Base-by-base conservation (phyloP, 2,329 filamentous ascomycete genomes). In the Aspergillus sergii region DNA sequence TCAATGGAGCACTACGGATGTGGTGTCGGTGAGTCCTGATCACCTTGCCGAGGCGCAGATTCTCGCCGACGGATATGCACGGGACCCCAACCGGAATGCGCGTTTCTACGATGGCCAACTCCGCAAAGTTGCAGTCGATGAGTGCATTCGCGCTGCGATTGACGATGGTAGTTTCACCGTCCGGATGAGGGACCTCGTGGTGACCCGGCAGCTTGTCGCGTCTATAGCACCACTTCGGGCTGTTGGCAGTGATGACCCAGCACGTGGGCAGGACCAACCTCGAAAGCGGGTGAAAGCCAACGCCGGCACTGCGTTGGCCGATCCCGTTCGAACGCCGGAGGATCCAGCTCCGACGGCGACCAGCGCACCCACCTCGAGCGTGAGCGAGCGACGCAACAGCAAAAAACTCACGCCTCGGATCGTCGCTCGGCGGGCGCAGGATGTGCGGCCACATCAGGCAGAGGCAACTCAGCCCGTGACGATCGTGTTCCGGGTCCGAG, bases 351-450 rank as follows among this genome's bases (percentile, higher is more conserved):
- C 39, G 39, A 41, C 55, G 32, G 55, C n/a, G 34, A 57, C 36
- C 21, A 57, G 21, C 30, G 55, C 36, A 28, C 26, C 36, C 55
- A 57, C 21, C 34, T 26, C 19, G 55, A n/a, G 55, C 45, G 34
- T 41, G 55, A 57, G 55, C 11, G 55, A 57, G 28, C 55, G 36
- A 41, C 21, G 36, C 36, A 28, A 41, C 36, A 26, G 55, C 39
- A 57, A 57, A 41, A 57, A 5, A 12, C 55, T 57, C 36, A 58
- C 39, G 41, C 56, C 36, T 58, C 14, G 23, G 39, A 58, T 45
- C 21, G 39, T 58, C 16, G 56, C 41, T 45, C 56, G 56, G 26
- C 56, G 19, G 39, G 36, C 56, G 23, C 39, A 30, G 39, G 36
- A 58, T 58, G 39, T 58, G 39, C 41, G 56, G 45, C 56, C 56